Percentiles rank a stretch among this genome's conserved stretches.
These are phyloP conservation scores for Verticillium albo-atrum DNA, from an alignment of 2,329 filamentous ascomycete genomes.

Conservation along the genomic window DNA sequence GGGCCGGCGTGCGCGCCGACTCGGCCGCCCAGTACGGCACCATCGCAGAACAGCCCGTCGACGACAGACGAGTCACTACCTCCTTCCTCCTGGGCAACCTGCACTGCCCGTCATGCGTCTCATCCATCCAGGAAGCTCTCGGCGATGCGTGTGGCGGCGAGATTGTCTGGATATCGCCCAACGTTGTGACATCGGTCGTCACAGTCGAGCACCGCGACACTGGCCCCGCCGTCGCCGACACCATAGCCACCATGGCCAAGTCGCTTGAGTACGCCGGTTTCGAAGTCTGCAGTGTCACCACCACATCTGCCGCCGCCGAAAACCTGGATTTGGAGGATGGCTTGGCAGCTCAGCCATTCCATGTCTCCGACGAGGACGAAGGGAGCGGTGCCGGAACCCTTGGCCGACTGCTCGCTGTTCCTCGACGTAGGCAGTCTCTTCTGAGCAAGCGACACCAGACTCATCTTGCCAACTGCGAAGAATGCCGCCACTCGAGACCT, in stretches of 20 bases:
- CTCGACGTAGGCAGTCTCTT: constrained; percentile 7
- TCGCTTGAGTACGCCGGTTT: constrained; percentile 55
- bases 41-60: not conserved
- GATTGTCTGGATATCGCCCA: constrained; percentile 59
- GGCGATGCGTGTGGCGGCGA: constrained; percentile 38
- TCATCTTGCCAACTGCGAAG: constrained; percentile 39
- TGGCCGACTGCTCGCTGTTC: constrained; percentile 19
- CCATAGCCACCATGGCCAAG: constrained; percentile 35
- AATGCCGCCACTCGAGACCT: constrained; percentile 25
- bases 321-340: constrained; percentile 17
- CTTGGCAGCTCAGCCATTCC: constrained; percentile 2
- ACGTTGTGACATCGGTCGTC: constrained; percentile 67
- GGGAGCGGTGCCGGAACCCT: constrained; percentile 14
- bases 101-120: constrained; percentile 74
- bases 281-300: constrained; percentile 48
- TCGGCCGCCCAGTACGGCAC: not conserved
- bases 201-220: constrained; percentile 50
- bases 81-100: constrained; percentile 68
- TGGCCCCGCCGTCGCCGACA: constrained; percentile 27
- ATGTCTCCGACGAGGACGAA: constrained; percentile 14
- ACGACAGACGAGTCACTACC: constrained; percentile 33
- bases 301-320: constrained; percentile 25
- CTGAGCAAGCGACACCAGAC: constrained; percentile 12
- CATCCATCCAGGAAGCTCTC: constrained; percentile 58
- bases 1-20: not conserved